Base-by-base conservation (phyloP, 2,329 filamentous ascomycete genomes). In the Coniochaeta hoffmannii region DNA sequence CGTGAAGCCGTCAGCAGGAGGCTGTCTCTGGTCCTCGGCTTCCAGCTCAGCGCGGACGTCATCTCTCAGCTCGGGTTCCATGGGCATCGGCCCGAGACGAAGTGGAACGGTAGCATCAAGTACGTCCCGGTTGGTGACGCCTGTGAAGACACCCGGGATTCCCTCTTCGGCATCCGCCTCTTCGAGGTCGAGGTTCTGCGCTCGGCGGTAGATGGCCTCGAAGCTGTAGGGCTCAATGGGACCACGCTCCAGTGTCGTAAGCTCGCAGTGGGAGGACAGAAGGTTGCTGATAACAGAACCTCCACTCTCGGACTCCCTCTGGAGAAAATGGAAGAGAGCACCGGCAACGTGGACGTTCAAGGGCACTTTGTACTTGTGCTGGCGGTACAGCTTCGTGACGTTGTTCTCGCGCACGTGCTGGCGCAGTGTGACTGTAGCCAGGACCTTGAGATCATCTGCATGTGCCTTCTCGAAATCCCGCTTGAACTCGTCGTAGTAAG, bases 1-100 rank as follows among this genome's bases (percentile, higher is more conserved):
- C n/a, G 81, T 74, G 53, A 86, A 82, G 5, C 91, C 92, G 3
- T 82, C 74, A 1, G 74, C 74, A 1, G 91, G 89, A 2, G 90
- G 90, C 54, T 89, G 80, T 54, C 83, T 81, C n/a, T 79, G 76
- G 67, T 99, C 94, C 63, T 94, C 87, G 5, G 96, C 90, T 63
- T 89, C 86, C 1, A 97, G 77, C 62, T 96, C 91, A 5, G 88
- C 89, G 22, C 91, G 86, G 4, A 99, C 85, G 67, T 99, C 94
- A 11, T 88, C 85, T 63, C 89, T 85, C 38, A 96, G 73, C 6
- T 95, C 89, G 15, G 81, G 72, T 53, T 99, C 94, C 80, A 95
- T 87, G 0, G 90, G 89, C 44, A 96, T 72, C 11, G 87, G 86
- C 0, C 92, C 94, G 3, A 99, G 81, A 62, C 86, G 87, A 11